Evolutionary conservation across 2,329 filamentous ascomycete genomes (phyloP).

Genomic region (Chaetomium globosum): DNA sequence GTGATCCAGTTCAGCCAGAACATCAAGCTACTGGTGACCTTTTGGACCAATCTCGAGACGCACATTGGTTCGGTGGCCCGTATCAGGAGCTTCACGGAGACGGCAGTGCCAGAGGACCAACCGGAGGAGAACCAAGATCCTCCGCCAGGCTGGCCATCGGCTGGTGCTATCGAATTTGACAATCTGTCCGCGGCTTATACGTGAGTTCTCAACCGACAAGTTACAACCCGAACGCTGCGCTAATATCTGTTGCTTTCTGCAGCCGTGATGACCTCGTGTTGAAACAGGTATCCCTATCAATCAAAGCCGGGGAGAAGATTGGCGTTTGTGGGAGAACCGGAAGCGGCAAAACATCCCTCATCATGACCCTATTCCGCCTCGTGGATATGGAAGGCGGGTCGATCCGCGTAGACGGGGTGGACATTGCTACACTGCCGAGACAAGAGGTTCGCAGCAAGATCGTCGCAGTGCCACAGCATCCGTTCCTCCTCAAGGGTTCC

Average conservation of each 20-base stretch:
- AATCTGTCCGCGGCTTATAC: constrained; percentile 40
- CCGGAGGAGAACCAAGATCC: constrained; percentile 33
- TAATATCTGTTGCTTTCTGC: background rate
- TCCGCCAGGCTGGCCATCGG: constrained; percentile 41
- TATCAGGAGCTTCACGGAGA: constrained; percentile 38
- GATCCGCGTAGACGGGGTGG: constrained; percentile 52
- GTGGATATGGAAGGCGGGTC: constrained; percentile 48
- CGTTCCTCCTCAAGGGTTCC: constrained; percentile 51
- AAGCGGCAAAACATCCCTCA: constrained; percentile 38
- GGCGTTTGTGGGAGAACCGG: constrained; percentile 45
- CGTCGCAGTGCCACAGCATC: constrained; percentile 54
- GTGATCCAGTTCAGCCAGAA: constrained; percentile 38
- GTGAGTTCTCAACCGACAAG: constrained; percentile 1
- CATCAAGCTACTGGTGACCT: constrained; percentile 38
- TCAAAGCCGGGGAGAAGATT: constrained; percentile 41
- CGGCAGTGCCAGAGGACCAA: constrained; percentile 38
- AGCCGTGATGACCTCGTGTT: constrained; percentile 33
- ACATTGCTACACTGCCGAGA: constrained; percentile 39
- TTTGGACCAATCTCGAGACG: constrained; percentile 38
- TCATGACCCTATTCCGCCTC: constrained; percentile 51
- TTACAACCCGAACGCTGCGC: background rate
- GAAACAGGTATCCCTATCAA: constrained; percentile 37
- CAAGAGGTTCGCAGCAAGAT: constrained; percentile 41
- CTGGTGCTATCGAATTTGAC: constrained; percentile 42
- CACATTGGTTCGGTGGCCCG: constrained; percentile 43